Evolutionary conservation across 306 rosid genomes (phyloP).

Genomic region (Medicago truncatula): MtrunA17r5.0-ANR NC_053048.1:44518501-44519000

Average conservation of each 20-base stretch:
- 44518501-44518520: not conserved
- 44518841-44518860: conserved; percentile 2
- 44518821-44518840: conserved; percentile 12
- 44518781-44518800: conserved; percentile 19
- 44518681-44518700: not conserved
- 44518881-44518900: conserved; percentile 25
- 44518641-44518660: not conserved
- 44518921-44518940: conserved; percentile 32
- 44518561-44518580: too few species aligned
- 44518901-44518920: conserved; percentile 36
- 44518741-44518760: conserved; percentile 1
- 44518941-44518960: conserved; percentile 71
- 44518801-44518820: conserved; percentile 10
- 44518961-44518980: conserved; percentile 90
- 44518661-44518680: not conserved
- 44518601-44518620: too few species aligned
- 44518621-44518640: too few species aligned
- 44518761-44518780: not conserved
- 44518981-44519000: conserved; percentile 86
- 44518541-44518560: too few species aligned
- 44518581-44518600: too few species aligned
- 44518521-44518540: too few species aligned
- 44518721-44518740: not conserved
- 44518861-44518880: conserved; percentile 13
- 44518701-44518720: not conserved